Percentiles rank a stretch among this genome's conserved stretches.
phyloP scores from a whole-genome alignment of 768 basidiomycete species.

The Cyclocybe aegerita region DNA sequence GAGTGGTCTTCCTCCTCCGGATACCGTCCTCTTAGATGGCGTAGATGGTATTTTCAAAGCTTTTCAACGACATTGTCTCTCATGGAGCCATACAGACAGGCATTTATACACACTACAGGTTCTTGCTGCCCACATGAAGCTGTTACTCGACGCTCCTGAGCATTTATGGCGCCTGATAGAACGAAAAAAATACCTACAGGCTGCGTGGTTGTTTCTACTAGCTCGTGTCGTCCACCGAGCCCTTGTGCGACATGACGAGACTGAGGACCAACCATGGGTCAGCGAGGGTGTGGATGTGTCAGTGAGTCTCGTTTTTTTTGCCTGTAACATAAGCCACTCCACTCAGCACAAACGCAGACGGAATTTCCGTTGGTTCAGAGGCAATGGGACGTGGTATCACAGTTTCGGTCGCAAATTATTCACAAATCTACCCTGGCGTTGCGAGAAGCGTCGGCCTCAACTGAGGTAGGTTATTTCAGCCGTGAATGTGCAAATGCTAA shows the following conservation, averaged over 20 bases:
- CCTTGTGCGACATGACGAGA: constrained; percentile 60
- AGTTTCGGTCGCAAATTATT: constrained; percentile 85
- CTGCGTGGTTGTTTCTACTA: constrained; percentile 86
- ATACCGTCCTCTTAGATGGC: constrained; percentile 35
- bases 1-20: constrained; percentile 43
- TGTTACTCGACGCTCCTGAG: constrained; percentile 91
- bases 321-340: constrained; percentile 1
- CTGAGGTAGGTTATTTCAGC: constrained; percentile 42
- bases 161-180: constrained; percentile 89
- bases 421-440: constrained; percentile 86
- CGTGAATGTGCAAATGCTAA: not conserved
- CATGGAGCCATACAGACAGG: constrained; percentile 42
- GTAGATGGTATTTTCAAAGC: constrained; percentile 37
- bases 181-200: constrained; percentile 73
- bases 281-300: constrained; percentile 60
- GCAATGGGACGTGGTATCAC: constrained; percentile 90
- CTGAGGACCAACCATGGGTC: constrained; percentile 62
- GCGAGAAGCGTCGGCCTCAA: constrained; percentile 53
- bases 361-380: constrained; percentile 88
- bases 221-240: constrained; percentile 83
- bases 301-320: constrained; percentile 35
- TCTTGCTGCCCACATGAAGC: constrained; percentile 85
- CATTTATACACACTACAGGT: constrained; percentile 69
- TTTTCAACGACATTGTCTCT: not conserved
- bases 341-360: constrained; percentile 40